phyloP scores from a whole-genome alignment of 176 grass and related monocot genomes.

The Bothriochloa decipiens region DNA sequence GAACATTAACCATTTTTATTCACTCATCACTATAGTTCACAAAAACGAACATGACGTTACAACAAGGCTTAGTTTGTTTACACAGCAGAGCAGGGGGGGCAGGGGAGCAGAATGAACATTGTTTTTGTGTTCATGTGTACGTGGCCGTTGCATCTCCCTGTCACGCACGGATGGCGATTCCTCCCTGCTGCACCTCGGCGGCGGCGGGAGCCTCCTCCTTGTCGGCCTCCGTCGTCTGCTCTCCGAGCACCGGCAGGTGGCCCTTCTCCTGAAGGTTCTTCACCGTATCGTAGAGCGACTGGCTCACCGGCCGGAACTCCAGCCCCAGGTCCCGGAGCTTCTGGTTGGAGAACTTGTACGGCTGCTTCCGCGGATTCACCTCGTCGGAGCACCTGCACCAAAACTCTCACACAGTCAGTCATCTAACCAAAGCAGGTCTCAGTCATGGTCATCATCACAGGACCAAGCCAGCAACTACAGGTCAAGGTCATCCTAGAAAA shows the following conservation, averaged over 20 bases:
- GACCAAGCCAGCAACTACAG: not conserved
- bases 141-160: not conserved
- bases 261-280: constrained; percentile 86
- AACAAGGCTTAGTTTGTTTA: constrained; percentile 32
- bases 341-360: constrained; percentile 77
- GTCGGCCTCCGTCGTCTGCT: constrained; percentile 29
- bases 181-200: constrained; percentile 34
- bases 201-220: not conserved
- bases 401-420: not conserved
- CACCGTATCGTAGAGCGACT: constrained; percentile 70
- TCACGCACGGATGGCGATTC: constrained; percentile 45
- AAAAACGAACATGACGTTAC: constrained; percentile 22
- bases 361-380: constrained; percentile 66
- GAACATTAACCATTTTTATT: no score
- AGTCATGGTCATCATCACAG: not conserved
- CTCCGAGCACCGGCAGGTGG: constrained; percentile 55
- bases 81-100: not conserved
- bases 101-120: constrained; percentile 13
- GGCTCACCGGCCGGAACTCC: constrained; percentile 62
- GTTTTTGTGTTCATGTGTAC: not conserved
- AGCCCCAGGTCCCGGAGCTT: constrained; percentile 73
- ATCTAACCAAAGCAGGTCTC: not conserved
- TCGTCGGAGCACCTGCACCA: constrained; percentile 79
- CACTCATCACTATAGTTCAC: constrained; percentile 21
- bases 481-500: not conserved